Base-by-base conservation (phyloP, 192 early-diverging fungal species). In the Lunasporangiospora selenospora region DNA sequence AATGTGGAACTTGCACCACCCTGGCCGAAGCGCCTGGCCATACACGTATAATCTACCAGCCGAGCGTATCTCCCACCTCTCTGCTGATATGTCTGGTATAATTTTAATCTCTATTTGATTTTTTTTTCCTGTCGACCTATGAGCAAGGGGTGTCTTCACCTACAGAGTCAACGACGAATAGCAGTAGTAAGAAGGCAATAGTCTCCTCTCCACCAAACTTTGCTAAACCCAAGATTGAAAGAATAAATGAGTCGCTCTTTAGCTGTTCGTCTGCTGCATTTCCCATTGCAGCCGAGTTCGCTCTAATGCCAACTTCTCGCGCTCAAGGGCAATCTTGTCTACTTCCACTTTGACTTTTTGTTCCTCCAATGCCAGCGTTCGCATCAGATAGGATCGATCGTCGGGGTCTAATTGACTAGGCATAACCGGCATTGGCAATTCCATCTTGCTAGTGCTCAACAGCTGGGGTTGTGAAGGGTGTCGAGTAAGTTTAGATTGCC, bases 361-460 rank as follows among this genome's bases (percentile, higher is more conserved):
- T 39, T 73, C 69, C 39, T 73, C 60, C 48, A 73, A 52, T 5
- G 60, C 60, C 33, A 73, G 18, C 12, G 33, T 53, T 37, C 60
- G 30, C 49, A 73, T 48, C 26, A 58, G 13, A 18, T 44, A 73
- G 1, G 33, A 33, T 8, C 69, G 53, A 27, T 73, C 69, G 9
- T 58, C 60, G 18, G 43, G 21, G 16, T 33, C 53, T 40, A 73
- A 18, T 18, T 73, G 59, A 41, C 69, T 73, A 7, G 47, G 55
- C 7, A 58, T 6, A 2, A 9, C 41, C n/a, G 18, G n/a, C 18
- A 43, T n/a, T 6, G 41, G 18, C 41, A 43, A 18, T 6, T n/a
- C 41, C 13, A 43, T 21, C 41, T 43, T 21, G 23, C 23, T 43
- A 21, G 41, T 21, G 41, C 41, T 43, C n/a, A n/a, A n/a, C n/a